A percentile compares a stretch with the other conserved stretches of the same genome.
phyloP scores from a whole-genome alignment of 768 basidiomycete genomes.

The Gloeophyllum trabeum region DNA sequence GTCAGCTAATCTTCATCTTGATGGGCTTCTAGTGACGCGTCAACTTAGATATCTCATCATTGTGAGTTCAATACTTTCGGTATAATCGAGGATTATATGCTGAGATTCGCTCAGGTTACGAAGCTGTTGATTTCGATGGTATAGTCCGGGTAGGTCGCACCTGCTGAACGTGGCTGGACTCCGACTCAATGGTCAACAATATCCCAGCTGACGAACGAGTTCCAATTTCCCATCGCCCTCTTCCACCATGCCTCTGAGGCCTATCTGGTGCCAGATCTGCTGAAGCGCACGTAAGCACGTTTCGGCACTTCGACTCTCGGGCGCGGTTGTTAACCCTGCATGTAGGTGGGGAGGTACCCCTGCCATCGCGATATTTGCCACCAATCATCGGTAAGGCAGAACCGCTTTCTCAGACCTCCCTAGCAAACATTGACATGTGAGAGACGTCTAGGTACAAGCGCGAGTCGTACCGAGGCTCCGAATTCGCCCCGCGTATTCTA shows the following conservation, averaged over 20 bases:
- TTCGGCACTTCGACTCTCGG: background rate
- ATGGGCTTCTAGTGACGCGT: background rate
- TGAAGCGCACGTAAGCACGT: conserved; percentile 53
- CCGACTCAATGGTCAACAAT: too few relatives aligned
- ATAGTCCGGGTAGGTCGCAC: conserved; percentile 46
- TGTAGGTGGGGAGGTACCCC: conserved; percentile 51
- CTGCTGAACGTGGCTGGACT: background rate
- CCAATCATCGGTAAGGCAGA: conserved; percentile 25
- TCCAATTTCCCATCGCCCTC: conserved; percentile 67
- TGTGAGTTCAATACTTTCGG: too few relatives aligned
- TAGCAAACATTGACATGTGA: background rate
- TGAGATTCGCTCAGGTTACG: too few relatives aligned
- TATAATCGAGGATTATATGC: too few relatives aligned
- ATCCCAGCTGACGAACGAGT: conserved; percentile 66
- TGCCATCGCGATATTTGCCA: conserved; percentile 70
- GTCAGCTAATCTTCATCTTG: conserved; percentile 13
- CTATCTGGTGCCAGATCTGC: conserved; percentile 67
- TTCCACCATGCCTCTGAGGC: conserved; percentile 78
- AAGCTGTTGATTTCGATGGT: conserved; percentile 60
- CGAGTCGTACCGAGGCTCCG: conserved; percentile 72
- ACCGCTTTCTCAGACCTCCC: background rate
- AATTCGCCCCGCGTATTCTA: conserved; percentile 71
- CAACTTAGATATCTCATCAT: background rate
- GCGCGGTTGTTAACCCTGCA: background rate
- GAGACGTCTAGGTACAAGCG: conserved; percentile 46